These are phyloP conservation scores for Rhizomucor pusillus DNA, from an alignment of 371 early-diverging fungal genomes.

Conservation along the genomic window DNA sequence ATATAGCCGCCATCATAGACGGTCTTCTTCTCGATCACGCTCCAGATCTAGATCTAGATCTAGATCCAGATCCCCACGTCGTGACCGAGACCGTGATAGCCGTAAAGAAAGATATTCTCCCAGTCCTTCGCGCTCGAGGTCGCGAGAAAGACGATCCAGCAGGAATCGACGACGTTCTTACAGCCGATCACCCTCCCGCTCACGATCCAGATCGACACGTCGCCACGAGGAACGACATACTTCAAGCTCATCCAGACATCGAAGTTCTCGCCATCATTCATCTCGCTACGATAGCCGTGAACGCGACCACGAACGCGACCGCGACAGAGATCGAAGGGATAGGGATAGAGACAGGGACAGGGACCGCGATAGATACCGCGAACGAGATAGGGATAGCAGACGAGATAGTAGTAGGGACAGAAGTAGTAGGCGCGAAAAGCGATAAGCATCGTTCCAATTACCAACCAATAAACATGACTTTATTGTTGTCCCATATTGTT, in stretches of 20 bases:
- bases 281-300: constrained; percentile 36
- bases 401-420: constrained; percentile 19
- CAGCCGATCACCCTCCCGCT: constrained; percentile 15
- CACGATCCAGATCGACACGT: constrained; percentile 9
- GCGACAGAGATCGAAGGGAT: constrained; percentile 14
- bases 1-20: constrained; percentile 17
- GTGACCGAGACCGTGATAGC: constrained; percentile 7
- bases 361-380: constrained; percentile 8
- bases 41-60: constrained; percentile 1
- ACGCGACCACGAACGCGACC: constrained; percentile 21
- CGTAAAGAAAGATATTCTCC: constrained; percentile 9
- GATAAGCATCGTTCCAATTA: background rate
- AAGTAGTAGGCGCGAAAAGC: constrained; percentile 15
- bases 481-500: background rate
- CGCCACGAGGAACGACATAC: constrained; percentile 11
- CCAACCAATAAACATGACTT: constrained; percentile 7
- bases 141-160: constrained; percentile 9
- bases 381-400: constrained; percentile 17
- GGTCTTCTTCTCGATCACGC: constrained; percentile 11
- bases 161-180: constrained; percentile 13
- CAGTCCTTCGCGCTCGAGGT: constrained; percentile 19
- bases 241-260: constrained; percentile 20
- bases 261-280: constrained; percentile 31
- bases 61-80: constrained; percentile 4
- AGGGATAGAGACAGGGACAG: constrained; percentile 24